These are phyloP conservation scores for Cercophora sp. DNA, from an alignment of 495 filamentous ascomycete species.

Conservation along the genomic window DNA sequence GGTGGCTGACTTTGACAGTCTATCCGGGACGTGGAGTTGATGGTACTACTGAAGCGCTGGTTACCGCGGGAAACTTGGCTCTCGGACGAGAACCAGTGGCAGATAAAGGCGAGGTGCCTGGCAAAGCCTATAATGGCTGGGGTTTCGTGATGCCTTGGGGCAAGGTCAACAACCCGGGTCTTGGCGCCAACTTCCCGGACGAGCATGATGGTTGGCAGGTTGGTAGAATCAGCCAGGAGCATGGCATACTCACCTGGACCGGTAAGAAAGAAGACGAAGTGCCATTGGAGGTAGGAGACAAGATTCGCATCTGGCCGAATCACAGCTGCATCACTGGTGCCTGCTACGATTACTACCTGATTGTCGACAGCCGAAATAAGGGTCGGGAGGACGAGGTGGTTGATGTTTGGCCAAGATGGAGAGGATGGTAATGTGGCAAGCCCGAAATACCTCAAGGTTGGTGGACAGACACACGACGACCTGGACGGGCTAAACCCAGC, in stretches of 20 bases:
- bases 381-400: conserved; percentile 54
- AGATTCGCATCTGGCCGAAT: conserved; percentile 75
- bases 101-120: conserved; percentile 28
- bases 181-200: conserved; percentile 36
- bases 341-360: conserved; percentile 67
- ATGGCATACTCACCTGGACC: conserved; percentile 56
- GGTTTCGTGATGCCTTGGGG: conserved; percentile 66
- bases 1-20: conserved; percentile 35
- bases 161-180: conserved; percentile 22
- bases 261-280: conserved; percentile 47
- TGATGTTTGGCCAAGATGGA: conserved; percentile 66
- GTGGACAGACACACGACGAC: too few relatives aligned
- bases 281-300: conserved; percentile 53
- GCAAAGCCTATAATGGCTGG: conserved; percentile 61
- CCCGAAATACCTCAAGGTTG: too few relatives aligned
- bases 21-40: conserved; percentile 56
- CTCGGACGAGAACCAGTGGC: conserved; percentile 61
- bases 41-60: conserved; percentile 59
- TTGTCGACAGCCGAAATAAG: conserved; percentile 62
- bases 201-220: conserved; percentile 56
- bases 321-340: conserved; percentile 79
- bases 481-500: too few relatives aligned
- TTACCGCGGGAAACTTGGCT: conserved; percentile 67
- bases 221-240: conserved; percentile 60
- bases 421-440: too few relatives aligned